Conservation (phyloP, 768 basidiomycete genomes). For the Lanmaoa pseudosensibilis region DNA sequence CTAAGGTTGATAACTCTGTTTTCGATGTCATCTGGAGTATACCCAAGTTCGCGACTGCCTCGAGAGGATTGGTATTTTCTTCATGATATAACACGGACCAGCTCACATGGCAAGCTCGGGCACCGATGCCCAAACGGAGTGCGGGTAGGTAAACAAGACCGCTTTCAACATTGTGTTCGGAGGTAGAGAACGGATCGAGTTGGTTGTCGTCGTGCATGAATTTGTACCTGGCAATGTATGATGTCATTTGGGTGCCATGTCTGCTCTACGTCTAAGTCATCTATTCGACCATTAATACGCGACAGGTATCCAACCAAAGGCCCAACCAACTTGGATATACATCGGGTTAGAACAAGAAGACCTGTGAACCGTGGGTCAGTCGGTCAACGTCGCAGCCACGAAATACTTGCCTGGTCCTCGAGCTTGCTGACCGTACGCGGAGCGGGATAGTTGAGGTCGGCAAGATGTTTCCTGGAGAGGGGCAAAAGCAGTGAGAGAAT, state of each 20-base stretch:
- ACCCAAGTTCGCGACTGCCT: slow-evolving; percentile 45
- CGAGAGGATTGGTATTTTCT: neutral
- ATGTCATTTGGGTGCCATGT: neutral
- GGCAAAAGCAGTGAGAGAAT: slow-evolving; percentile 2
- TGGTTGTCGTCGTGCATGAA: neutral
- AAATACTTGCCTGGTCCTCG: slow-evolving; percentile 66
- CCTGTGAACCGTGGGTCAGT: slow-evolving; percentile 28
- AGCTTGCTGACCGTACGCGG: slow-evolving; percentile 93
- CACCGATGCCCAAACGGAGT: slow-evolving; percentile 43
- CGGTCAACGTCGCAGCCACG: too few relatives aligned
- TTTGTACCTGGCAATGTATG: neutral
- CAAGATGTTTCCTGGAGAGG: slow-evolving; percentile 74
- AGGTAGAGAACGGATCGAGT: neutral
- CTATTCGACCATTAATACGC: neutral
- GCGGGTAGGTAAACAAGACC: slow-evolving; percentile 37
- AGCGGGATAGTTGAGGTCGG: slow-evolving; percentile 81
- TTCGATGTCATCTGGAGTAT: slow-evolving; percentile 37
- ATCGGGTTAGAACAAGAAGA: slow-evolving; percentile 40
- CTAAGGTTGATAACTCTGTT: slow-evolving; percentile 40
- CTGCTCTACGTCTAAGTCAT: slow-evolving; percentile 8
- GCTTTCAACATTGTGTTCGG: slow-evolving; percentile 18
- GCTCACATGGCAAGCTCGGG: slow-evolving; percentile 45
- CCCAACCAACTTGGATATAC: neutral
- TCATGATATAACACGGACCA: too few relatives aligned
- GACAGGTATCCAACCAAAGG: slow-evolving; percentile 4